Percentiles rank a stretch among this genome's conserved stretches.
These are phyloP conservation scores for Candida pseudoglaebosa DNA, from an alignment of 805 yeast species.

Conservation along the genomic window DNA sequence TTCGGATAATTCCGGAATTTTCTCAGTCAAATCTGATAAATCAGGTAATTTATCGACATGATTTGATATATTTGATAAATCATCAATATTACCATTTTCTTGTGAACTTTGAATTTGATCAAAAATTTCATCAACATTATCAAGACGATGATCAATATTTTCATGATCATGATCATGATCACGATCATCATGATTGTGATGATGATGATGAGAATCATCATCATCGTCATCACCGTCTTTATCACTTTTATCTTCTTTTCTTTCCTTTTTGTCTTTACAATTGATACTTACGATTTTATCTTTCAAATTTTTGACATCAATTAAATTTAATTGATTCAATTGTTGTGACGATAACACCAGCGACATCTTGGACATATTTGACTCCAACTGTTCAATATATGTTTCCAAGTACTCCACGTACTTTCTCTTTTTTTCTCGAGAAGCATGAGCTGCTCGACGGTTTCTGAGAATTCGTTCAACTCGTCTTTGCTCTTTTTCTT, in stretches of 20 bases:
- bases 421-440: conserved; percentile 91
- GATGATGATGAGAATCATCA: no score
- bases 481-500: conserved; percentile 95
- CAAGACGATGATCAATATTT: no score
- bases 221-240: no score
- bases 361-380: conserved; percentile 22
- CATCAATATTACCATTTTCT: no score
- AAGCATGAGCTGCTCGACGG: conserved; percentile 96
- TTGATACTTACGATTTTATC: conserved; percentile 15
- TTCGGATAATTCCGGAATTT: no score
- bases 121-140: no score
- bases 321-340: conserved; percentile 8
- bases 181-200: no score
- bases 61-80: no score
- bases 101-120: no score
- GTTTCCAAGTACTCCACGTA: conserved; percentile 83
- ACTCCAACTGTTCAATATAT: conserved; percentile 45
- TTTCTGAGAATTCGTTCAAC: conserved; percentile 90
- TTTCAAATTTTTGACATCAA: conserved; percentile 21
- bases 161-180: no score
- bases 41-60: no score
- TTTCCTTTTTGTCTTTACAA: conserved; percentile 7
- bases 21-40: no score
- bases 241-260: conserved; percentile 7
- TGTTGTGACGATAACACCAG: conserved; percentile 11